phyloP scores from a whole-genome alignment of 257 asterid genomes.

The Eustoma russellianum region DNA sequence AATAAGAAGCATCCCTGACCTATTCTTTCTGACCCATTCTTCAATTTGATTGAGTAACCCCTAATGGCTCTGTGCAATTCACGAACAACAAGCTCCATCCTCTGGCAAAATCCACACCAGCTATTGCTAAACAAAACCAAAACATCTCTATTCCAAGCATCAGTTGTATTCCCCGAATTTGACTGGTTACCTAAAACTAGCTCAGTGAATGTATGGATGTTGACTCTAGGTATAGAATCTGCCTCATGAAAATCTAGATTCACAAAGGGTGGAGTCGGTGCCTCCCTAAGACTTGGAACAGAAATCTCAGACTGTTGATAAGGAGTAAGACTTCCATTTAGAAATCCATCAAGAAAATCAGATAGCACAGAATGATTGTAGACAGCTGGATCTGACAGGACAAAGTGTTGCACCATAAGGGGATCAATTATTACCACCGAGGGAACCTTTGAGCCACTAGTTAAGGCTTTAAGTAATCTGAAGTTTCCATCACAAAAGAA shows the following conservation, averaged over 20 bases:
- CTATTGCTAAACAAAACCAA: conserved; percentile 72
- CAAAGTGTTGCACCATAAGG: conserved; percentile 40
- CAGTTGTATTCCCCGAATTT: conserved; percentile 29
- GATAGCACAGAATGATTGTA: conserved; percentile 43
- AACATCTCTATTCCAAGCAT: conserved; percentile 46
- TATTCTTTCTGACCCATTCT: conserved; percentile 27
- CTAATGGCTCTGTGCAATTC: conserved; percentile 73
- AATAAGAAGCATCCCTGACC: too few species aligned
- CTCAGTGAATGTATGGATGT: conserved; percentile 55
- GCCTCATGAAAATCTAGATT: conserved; percentile 84
- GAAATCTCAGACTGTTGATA: conserved; percentile 48
- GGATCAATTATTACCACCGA: conserved; percentile 74
- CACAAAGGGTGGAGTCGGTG: conserved; percentile 77
- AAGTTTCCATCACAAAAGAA: conserved; percentile 64
- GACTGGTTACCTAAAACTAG: conserved; percentile 51
- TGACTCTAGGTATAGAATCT: conserved; percentile 66
- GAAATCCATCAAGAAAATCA: conserved; percentile 45
- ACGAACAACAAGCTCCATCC: conserved; percentile 91
- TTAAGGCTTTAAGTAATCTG: conserved; percentile 71
- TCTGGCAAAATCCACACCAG: conserved; percentile 98
- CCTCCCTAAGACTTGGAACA: conserved; percentile 40
- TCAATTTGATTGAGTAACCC: conserved; percentile 36
- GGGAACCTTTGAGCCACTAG: conserved; percentile 60
- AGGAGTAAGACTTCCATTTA: conserved; percentile 60
- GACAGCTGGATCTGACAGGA: conserved; percentile 37